Evolutionary conservation across 2,329 filamentous ascomycete species (phyloP).

Genomic region (Penicillium vulpinum): DNA sequence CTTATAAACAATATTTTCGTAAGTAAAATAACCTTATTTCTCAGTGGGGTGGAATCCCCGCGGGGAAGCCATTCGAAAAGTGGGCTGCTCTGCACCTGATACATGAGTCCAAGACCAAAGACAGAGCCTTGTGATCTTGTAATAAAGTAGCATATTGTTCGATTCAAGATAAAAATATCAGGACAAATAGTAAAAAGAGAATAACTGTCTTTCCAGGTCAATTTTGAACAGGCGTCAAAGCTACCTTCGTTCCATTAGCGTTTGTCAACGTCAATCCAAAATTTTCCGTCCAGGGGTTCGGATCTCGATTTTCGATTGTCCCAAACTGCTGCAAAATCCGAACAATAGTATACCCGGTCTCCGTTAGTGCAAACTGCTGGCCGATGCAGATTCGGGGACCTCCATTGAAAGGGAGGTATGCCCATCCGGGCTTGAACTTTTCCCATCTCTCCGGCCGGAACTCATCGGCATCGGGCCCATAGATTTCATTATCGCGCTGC

Average conservation of each 20-base stretch:
- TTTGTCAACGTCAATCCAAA: slow-evolving; percentile 23
- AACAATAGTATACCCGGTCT: slow-evolving; percentile 37
- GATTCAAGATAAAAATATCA: not conserved
- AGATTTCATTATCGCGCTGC: slow-evolving; percentile 63
- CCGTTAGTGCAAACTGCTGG: slow-evolving; percentile 39
- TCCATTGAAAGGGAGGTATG: slow-evolving; percentile 38
- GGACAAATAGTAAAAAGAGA: not conserved
- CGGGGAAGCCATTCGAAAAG: too few species aligned
- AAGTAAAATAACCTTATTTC: too few species aligned
- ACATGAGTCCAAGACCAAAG: too few species aligned
- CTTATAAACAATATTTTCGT: too few species aligned
- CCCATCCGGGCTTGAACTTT: slow-evolving; percentile 29
- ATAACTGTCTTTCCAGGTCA: not conserved
- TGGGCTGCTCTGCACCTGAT: too few species aligned
- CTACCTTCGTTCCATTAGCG: slow-evolving; percentile 24
- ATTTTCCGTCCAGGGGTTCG: slow-evolving; percentile 29
- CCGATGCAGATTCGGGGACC: slow-evolving; percentile 36
- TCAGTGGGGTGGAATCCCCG: too few species aligned
- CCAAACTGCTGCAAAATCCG: slow-evolving; percentile 36
- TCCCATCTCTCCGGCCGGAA: slow-evolving; percentile 54
- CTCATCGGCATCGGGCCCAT: slow-evolving; percentile 45
- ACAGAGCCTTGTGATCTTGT: too few species aligned
- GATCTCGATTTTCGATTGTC: slow-evolving; percentile 29
- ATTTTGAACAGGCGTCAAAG: slow-evolving; percentile 9
- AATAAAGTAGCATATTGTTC: not conserved